phyloP scores from a whole-genome alignment of 139 green algal species.

The Chlorella sp. region DNA sequence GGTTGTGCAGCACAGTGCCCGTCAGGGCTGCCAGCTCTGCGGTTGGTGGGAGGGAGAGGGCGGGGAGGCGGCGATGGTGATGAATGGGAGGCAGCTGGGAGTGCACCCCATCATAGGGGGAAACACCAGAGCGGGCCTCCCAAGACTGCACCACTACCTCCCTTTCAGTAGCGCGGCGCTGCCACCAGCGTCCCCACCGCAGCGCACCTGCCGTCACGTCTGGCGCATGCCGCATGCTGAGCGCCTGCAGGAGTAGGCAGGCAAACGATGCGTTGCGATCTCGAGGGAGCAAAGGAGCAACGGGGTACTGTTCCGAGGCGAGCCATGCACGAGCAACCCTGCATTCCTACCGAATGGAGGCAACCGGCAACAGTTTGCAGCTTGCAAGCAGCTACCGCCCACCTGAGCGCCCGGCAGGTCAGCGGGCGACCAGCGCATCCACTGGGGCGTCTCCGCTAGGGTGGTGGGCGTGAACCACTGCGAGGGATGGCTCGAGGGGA shows the following conservation, averaged over 20 bases:
- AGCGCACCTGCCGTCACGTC: constrained; percentile 16
- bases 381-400: too few relatives aligned
- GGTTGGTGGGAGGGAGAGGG: too few relatives aligned
- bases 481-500: not conserved
- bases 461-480: constrained; percentile 34
- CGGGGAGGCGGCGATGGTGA: too few relatives aligned
- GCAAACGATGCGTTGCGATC: too few relatives aligned
- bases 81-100: not conserved
- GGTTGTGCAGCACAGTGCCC: constrained; percentile 41
- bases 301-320: too few relatives aligned
- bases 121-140: too few relatives aligned
- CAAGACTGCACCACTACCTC: too few relatives aligned
- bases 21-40: constrained; percentile 31
- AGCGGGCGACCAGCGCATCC: constrained; percentile 1
- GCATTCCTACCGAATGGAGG: too few relatives aligned
- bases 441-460: constrained; percentile 7
- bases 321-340: too few relatives aligned
- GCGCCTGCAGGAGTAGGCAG: not conserved
- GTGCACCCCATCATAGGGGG: not conserved
- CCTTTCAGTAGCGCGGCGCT: too few relatives aligned
- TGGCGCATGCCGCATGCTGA: constrained; percentile 8
- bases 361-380: too few relatives aligned
- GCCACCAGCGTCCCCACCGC: not conserved
- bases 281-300: too few relatives aligned
- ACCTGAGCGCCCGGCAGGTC: constrained; percentile 20